phyloP scores from a whole-genome alignment of 2,329 filamentous ascomycete species.

The Monilinia laxa region DNA sequence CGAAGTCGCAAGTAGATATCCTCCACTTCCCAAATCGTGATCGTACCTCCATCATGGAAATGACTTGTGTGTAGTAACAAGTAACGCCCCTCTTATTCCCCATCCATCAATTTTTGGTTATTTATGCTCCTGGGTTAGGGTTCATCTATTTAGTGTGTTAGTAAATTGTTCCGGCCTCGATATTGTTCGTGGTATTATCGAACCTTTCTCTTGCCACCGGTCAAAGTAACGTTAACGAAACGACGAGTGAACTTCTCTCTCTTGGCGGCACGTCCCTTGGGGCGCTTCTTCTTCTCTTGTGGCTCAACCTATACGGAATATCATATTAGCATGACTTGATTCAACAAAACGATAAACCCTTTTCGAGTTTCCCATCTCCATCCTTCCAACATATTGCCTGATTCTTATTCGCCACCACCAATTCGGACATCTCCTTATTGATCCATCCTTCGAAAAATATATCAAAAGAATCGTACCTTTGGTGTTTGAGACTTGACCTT shows the following conservation, averaged over 20 bases:
- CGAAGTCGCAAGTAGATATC: slow-evolving; percentile 34
- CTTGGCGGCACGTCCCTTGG: slow-evolving; percentile 98
- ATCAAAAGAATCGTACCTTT: slow-evolving; percentile 61
- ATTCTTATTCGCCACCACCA: slow-evolving; percentile 6
- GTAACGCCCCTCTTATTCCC: slow-evolving; percentile 34
- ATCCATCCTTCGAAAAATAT: slow-evolving; percentile 14
- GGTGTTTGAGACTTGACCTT: slow-evolving; percentile 98
- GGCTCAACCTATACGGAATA: slow-evolving; percentile 66
- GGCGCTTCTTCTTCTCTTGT: slow-evolving; percentile 94
- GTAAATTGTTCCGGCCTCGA: slow-evolving; percentile 17
- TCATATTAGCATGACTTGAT: slow-evolving; percentile 32
- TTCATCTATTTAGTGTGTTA: slow-evolving; percentile 62
- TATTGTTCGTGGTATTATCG: slow-evolving; percentile 15
- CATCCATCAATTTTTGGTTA: slow-evolving; percentile 30
- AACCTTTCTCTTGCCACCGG: slow-evolving; percentile 98
- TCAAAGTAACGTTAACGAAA: slow-evolving; percentile 97
- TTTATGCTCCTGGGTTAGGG: slow-evolving; percentile 76
- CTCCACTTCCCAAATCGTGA: slow-evolving; percentile 29
- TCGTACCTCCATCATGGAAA: slow-evolving; percentile 21
- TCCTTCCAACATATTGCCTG: neutral
- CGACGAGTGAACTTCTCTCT: slow-evolving; percentile 93
- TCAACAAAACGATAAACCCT: slow-evolving; percentile 6
- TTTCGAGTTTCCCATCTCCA: neutral
- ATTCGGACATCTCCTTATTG: neutral
- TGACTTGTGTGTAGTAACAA: slow-evolving; percentile 30